These are phyloP conservation scores for Aspergillus ochraceus DNA, from an alignment of 2,329 filamentous ascomycete species.

Conservation along the genomic window DNA sequence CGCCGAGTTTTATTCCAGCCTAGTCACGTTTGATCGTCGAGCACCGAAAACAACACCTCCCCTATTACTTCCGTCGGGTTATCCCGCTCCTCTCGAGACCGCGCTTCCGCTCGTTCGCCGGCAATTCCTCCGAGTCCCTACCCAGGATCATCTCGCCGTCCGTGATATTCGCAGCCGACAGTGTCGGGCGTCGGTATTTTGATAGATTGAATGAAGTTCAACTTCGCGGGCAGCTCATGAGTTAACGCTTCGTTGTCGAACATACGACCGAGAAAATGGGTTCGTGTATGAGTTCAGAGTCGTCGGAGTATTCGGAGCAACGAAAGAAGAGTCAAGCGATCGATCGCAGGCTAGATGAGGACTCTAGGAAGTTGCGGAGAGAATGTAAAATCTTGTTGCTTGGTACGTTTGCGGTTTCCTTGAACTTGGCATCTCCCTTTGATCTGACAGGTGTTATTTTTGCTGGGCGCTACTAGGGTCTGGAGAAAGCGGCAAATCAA, in stretches of 20 bases:
- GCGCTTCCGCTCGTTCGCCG: not conserved
- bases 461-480: constrained; percentile 63
- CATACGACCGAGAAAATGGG: constrained; percentile 64
- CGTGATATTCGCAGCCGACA: constrained; percentile 4
- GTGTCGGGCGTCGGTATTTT: constrained; percentile 20
- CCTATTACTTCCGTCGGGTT: not conserved
- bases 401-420: constrained; percentile 54
- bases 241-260: constrained; percentile 23
- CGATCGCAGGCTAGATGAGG: constrained; percentile 89
- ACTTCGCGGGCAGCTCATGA: constrained; percentile 26
- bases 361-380: constrained; percentile 84
- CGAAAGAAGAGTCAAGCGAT: constrained; percentile 97
- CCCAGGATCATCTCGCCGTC: constrained; percentile 2
- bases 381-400: constrained; percentile 99
- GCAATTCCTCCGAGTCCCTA: not conserved
- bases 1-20: constrained; percentile 20
- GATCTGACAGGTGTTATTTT: constrained; percentile 10
- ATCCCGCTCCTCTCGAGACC: constrained; percentile 1
- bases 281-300: constrained; percentile 84
- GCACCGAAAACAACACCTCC: constrained; percentile 4
- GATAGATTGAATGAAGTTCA: constrained; percentile 27
- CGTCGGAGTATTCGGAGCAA: constrained; percentile 77
- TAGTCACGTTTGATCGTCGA: constrained; percentile 10
- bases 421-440: not conserved
- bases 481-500: constrained; percentile 97